phyloP scores from a whole-genome alignment of 2,329 filamentous ascomycete genomes.

The Verticillium zaregamsianum region DNA sequence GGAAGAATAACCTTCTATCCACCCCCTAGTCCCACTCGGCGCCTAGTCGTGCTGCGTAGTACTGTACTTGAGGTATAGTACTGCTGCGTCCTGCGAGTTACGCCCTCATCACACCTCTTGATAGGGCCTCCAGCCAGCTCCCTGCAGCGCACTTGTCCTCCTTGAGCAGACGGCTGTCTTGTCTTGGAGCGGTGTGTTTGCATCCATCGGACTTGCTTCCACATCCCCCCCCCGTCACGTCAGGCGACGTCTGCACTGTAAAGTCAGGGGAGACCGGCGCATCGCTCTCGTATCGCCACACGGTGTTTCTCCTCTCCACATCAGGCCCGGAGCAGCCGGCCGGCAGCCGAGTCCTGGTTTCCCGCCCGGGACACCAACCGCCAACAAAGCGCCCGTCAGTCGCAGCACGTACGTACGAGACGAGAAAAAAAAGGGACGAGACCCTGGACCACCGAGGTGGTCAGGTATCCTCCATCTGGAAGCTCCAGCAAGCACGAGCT shows the following conservation, averaged over 20 bases:
- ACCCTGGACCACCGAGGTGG: not conserved
- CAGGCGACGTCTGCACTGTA: not conserved
- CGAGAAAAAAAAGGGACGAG: not conserved
- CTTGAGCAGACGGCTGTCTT: not conserved
- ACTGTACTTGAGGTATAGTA: not conserved
- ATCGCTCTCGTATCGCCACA: not conserved
- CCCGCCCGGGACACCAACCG: not conserved
- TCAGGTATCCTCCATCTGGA: not conserved
- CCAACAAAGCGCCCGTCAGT: not conserved
- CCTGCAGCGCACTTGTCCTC: not conserved
- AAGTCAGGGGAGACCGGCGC: not conserved
- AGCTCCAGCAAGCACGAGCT: not conserved
- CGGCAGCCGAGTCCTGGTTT: not conserved
- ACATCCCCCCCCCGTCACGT: not conserved
- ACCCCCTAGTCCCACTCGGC: slow-evolving; percentile 6
- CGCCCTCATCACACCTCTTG: not conserved
- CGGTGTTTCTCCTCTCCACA: not conserved
- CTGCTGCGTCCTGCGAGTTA: not conserved
- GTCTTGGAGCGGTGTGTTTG: not conserved
- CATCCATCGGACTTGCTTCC: not conserved
- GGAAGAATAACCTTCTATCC: not conserved
- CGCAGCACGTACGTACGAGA: not conserved
- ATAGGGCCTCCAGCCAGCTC: not conserved
- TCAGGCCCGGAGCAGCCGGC: not conserved
- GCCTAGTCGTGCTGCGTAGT: not conserved